Evolutionary conservation across 257 asterid genomes (phyloP), one percentile per base, ranked within the genome.

Genomic region (Gardenia jasminoides): DNA sequence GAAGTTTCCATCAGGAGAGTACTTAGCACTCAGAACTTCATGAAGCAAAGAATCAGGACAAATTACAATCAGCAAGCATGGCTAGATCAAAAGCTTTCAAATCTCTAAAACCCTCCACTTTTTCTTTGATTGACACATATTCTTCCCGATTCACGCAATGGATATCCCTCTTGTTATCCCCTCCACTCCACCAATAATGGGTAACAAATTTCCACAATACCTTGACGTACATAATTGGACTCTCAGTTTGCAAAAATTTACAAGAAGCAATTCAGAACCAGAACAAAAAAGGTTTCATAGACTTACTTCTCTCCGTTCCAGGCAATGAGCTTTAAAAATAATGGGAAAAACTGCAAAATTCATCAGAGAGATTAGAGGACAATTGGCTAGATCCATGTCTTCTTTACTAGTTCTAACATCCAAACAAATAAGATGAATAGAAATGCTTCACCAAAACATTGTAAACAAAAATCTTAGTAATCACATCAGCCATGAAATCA

Each of bases 251-350:
- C n/a, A 59, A 10, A 59, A 39, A 26, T 17, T 41, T 41, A 75
- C 61, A n/a, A n/a, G n/a, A n/a, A 75, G 70, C 12, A 75, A 41
- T 52, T 65, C 48, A 71, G 33, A 12, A 59, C 19, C 28, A 76
- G 76, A 65, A 72, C 65, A 6, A 33, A 77, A 68, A 81, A 71
- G 10, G 36, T 17, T n/a, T n/a, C 2, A 10, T n/a, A 79, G 64
- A 78, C 96, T 89, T 87, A 92, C 98, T 90, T 91, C 91, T 91
- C 97, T 70, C 97, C 99, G 78, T 92, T 95, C 98, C 98, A 95
- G 69, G 99, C 98, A 83, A 95, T 87, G 86, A 95, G 84, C 90
- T 95, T 95, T 85, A 95, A 91, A 86, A 93, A 67, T 78, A 95
- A 86, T 1, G 98, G 99, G 88, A 95, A 95, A 88, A 89, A 93